A percentile compares a stretch with the other conserved stretches of the same genome.
These are phyloP conservation scores for Trichoderma harzianum DNA, from an alignment of 2,329 filamentous ascomycete genomes.

Conservation along the genomic window DNA sequence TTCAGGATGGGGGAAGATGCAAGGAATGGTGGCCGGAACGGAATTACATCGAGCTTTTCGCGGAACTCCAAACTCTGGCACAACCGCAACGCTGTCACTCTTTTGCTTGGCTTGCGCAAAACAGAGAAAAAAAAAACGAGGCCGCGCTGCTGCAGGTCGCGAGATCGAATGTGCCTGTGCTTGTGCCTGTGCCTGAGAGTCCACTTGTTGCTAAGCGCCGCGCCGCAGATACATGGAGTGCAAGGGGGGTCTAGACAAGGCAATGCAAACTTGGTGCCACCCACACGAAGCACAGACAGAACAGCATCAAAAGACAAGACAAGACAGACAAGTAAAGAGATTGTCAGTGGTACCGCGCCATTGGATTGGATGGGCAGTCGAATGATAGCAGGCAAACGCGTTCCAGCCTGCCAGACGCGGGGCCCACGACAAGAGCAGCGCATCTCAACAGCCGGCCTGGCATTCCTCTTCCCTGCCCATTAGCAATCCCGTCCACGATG, in stretches of 20 bases:
- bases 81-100: not conserved
- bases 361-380: not conserved
- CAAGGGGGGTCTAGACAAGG: slow-evolving; percentile 6
- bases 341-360: not conserved
- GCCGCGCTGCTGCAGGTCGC: not conserved
- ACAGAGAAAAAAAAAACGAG: not conserved
- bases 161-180: slow-evolving; percentile 10
- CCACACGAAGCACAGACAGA: not conserved
- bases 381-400: not conserved
- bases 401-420: not conserved
- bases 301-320: not conserved
- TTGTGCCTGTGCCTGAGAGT: not conserved
- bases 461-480: not conserved
- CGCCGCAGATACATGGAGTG: slow-evolving; percentile 8
- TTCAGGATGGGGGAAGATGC: not conserved
- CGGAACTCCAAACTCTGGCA: not conserved
- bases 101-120: slow-evolving; percentile 6
- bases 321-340: not conserved
- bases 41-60: slow-evolving; percentile 11
- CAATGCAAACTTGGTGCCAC: not conserved
- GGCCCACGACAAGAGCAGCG: not conserved
- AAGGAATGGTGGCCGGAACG: slow-evolving; percentile 15
- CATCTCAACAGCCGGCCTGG: not conserved
- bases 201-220: slow-evolving; percentile 12
- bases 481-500: not conserved